Evolutionary conservation across 352 stramenopile genomes (phyloP).

Genomic region (Phytophthora brassicae): DNA sequence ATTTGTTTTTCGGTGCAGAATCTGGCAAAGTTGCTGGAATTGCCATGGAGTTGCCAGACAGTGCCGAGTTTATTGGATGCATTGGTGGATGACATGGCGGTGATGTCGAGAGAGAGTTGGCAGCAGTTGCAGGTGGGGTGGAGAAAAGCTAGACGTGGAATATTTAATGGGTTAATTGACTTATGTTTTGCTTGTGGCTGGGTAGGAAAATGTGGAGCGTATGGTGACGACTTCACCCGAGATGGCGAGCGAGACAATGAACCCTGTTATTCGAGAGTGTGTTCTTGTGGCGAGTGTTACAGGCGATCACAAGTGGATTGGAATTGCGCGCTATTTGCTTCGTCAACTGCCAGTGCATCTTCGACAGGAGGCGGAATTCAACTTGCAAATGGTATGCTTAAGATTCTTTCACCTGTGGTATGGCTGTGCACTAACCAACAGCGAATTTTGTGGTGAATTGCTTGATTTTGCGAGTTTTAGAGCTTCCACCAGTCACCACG

Average conservation of each 20-base stretch:
- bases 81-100: slow-evolving; percentile 45
- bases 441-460: too few relatives aligned
- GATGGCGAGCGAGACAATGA: slow-evolving; percentile 52
- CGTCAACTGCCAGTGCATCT: slow-evolving; percentile 52
- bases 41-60: slow-evolving; percentile 60
- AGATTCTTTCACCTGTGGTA: background rate
- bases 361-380: slow-evolving; percentile 75
- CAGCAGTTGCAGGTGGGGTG: slow-evolving; percentile 49
- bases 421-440: slow-evolving; percentile 6
- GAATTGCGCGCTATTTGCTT: slow-evolving; percentile 50
- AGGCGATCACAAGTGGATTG: slow-evolving; percentile 49
- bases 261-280: slow-evolving; percentile 66
- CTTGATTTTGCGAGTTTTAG: slow-evolving; percentile 28
- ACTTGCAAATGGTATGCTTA: slow-evolving; percentile 66
- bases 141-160: too few relatives aligned
- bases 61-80: slow-evolving; percentile 62
- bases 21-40: slow-evolving; percentile 60
- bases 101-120: slow-evolving; percentile 55
- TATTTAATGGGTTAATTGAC: too few relatives aligned
- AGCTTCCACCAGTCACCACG: slow-evolving; percentile 59
- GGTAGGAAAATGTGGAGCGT: slow-evolving; percentile 47
- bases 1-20: slow-evolving; percentile 28
- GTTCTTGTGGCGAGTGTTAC: slow-evolving; percentile 52
- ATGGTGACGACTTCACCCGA: slow-evolving; percentile 44
- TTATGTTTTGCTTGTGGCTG: too few relatives aligned